phyloP scores from a whole-genome alignment of 2,329 filamentous ascomycete genomes.

The Ramularia collo-cygni region DNA sequence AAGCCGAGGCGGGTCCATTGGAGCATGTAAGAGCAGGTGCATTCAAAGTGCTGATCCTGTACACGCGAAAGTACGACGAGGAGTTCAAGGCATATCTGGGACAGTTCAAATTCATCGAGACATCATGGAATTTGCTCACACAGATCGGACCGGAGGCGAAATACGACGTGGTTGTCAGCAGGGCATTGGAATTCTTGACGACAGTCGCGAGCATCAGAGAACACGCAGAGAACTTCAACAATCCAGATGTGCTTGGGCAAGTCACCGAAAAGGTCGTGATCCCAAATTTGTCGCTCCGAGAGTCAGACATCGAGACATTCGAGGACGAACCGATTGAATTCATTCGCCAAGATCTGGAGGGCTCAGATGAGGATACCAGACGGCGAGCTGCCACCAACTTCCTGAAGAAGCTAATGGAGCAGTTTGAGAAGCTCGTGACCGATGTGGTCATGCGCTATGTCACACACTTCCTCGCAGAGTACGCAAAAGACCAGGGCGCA shows the following conservation, averaged over 20 bases:
- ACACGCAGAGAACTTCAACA: constrained; percentile 81
- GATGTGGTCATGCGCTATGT: constrained; percentile 82
- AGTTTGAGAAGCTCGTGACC: constrained; percentile 80
- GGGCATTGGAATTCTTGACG: constrained; percentile 88
- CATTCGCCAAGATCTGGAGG: constrained; percentile 88
- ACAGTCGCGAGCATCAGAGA: constrained; percentile 71
- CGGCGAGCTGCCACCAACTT: constrained; percentile 92
- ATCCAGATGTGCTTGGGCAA: constrained; percentile 68
- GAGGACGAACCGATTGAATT: constrained; percentile 99
- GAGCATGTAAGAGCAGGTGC: constrained; percentile 91
- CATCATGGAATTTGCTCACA: constrained; percentile 85
- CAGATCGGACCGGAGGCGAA: constrained; percentile 80
- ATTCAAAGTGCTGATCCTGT: constrained; percentile 82
- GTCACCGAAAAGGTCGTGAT: constrained; percentile 94
- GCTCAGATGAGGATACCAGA: constrained; percentile 90
- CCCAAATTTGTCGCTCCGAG: constrained; percentile 83
- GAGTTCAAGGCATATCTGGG: constrained; percentile 75
- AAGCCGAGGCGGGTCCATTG: constrained; percentile 75
- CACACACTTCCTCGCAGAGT: constrained; percentile 70
- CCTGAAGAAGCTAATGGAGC: constrained; percentile 77
- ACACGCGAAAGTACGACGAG: constrained; percentile 91
- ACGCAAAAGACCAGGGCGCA: constrained; percentile 56
- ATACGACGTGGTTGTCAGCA: constrained; percentile 90
- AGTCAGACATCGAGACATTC: constrained; percentile 91
- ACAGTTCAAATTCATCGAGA: constrained; percentile 69